Base-by-base conservation (phyloP, 2,329 filamentous ascomycete genomes). In the Botrytis cinerea region DNA sequence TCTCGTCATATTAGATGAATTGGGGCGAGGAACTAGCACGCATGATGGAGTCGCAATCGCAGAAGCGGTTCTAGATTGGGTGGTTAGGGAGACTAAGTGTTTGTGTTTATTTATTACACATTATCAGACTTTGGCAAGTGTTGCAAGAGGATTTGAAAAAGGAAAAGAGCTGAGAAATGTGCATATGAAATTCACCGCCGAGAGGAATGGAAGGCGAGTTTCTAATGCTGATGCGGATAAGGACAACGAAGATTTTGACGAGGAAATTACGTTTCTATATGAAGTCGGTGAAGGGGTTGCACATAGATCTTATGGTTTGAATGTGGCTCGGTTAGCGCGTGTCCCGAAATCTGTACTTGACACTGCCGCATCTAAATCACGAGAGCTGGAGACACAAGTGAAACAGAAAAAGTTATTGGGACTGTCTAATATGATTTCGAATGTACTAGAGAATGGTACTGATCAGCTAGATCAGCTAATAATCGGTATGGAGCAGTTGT, bases 41-140 rank as follows among this genome's bases (percentile, higher is more conserved):
- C 94, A 98, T 81, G 96, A 99, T 82, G 96, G 96, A 72, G 94
- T 97, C 8, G 96, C 96, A 73, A 98, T 99, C 78, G 96, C 96
- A 1, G 92, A 97, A 78, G 93, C 94, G 38, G 96, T 99, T 8
- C 86, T 99, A 9, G 90, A 95, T 74, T 91, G 97, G 80, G 89
- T 98, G 75, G 91, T 97, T 40, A 87, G 90, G 38, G 88, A 94
- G 25, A 87, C 91, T 0, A 86, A 87, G 71, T 93, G 93, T 75
- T 86, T 98, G 64, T 97, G 94, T 9, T 86, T 99, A 60, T 99
- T 99, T 85, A 97, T 99, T 82, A 99, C 96, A 5, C 96, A 99
- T 83, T 99, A 99, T 82, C 96, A 99, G 83, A 91, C 91, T 76
- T 88, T 99, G 0, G 89, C 90, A 16, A 84, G 85, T 64, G 87